Evolutionary conservation across 352 stramenopile species (phyloP).

Genomic region (Pythium rhizo-oryzae): DNA sequence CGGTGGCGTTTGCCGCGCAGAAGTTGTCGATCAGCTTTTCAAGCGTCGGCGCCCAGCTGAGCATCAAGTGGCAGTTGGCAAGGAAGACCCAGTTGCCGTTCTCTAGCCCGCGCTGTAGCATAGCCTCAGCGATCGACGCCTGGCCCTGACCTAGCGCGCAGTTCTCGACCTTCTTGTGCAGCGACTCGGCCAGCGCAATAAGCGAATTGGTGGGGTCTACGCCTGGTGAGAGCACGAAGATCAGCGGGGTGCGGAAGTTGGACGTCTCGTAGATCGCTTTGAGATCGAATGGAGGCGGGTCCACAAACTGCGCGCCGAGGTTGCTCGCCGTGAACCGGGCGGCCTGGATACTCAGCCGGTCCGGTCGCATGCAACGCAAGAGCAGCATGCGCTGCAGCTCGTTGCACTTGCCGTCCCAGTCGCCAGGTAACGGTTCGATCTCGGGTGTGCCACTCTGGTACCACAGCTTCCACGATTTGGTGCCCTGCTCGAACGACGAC

Average conservation of each 20-base stretch:
- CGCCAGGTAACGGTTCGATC: constrained; percentile 87
- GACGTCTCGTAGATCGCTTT: constrained; percentile 90
- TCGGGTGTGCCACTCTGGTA: constrained; percentile 91
- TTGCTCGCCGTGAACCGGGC: constrained; percentile 91
- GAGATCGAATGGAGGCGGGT: constrained; percentile 94
- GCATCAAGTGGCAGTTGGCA: constrained; percentile 96
- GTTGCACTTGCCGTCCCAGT: constrained; percentile 94
- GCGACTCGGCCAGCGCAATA: constrained; percentile 78
- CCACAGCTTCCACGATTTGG: constrained; percentile 83
- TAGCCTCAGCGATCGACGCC: constrained; percentile 88
- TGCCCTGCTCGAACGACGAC: constrained; percentile 89
- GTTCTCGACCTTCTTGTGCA: constrained; percentile 90
- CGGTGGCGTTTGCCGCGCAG: constrained; percentile 48
- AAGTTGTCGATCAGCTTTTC: constrained; percentile 95
- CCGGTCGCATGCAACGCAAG: constrained; percentile 91
- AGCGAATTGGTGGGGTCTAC: constrained; percentile 95
- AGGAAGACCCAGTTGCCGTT: constrained; percentile 95
- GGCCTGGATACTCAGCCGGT: constrained; percentile 92
- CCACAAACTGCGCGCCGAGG: constrained; percentile 91
- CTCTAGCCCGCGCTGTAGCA: constrained; percentile 86
- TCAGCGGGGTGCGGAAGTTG: constrained; percentile 90
- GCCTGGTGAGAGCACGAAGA: constrained; percentile 95
- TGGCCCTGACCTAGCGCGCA: constrained; percentile 95
- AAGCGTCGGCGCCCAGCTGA: constrained; percentile 94
- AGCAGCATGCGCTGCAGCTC: constrained; percentile 94